Evolutionary conservation across 2,329 filamentous ascomycete genomes (phyloP).

Genomic region (Aspergillus fumigatus): DNA sequence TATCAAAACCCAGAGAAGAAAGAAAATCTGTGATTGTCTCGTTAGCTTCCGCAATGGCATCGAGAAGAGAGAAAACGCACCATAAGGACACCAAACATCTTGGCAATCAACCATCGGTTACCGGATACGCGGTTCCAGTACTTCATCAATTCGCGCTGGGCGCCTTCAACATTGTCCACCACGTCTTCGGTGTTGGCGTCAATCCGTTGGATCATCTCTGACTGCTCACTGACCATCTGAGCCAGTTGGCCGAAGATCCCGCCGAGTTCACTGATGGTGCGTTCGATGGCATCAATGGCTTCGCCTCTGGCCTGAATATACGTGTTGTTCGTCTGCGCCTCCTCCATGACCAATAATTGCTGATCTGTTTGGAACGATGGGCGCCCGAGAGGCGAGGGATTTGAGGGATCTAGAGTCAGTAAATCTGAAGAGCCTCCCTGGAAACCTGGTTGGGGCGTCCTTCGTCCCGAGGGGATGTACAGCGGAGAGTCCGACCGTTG

Average conservation of each 20-base stretch:
- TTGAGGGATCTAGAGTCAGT: constrained; percentile 71
- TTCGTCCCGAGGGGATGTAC: constrained; percentile 73
- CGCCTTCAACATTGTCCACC: constrained; percentile 96
- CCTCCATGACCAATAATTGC: constrained; percentile 88
- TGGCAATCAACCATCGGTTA: constrained; percentile 91
- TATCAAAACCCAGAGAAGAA: constrained; percentile 69
- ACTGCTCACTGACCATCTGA: constrained; percentile 95
- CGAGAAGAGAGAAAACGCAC: constrained; percentile 26
- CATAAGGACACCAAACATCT: constrained; percentile 81
- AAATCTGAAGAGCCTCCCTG: constrained; percentile 58
- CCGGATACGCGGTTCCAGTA: constrained; percentile 94
- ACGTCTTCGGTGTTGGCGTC: constrained; percentile 97
- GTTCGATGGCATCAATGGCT: constrained; percentile 94
- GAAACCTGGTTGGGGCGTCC: constrained; percentile 54
- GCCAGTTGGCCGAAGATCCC: constrained; percentile 91
- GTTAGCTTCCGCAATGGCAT: not conserved
- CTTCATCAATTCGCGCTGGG: constrained; percentile 89
- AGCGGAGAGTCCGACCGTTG: constrained; percentile 77
- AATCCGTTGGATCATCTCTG: constrained; percentile 95
- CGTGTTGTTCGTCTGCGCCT: constrained; percentile 75
- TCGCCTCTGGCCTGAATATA: constrained; percentile 94
- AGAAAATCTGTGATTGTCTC: constrained; percentile 60
- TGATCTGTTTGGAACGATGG: constrained; percentile 66
- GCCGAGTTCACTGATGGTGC: constrained; percentile 88
- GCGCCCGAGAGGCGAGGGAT: constrained; percentile 44